Conservation (phyloP, 179 eudicot species). For the Beta corolliflora region DNA sequence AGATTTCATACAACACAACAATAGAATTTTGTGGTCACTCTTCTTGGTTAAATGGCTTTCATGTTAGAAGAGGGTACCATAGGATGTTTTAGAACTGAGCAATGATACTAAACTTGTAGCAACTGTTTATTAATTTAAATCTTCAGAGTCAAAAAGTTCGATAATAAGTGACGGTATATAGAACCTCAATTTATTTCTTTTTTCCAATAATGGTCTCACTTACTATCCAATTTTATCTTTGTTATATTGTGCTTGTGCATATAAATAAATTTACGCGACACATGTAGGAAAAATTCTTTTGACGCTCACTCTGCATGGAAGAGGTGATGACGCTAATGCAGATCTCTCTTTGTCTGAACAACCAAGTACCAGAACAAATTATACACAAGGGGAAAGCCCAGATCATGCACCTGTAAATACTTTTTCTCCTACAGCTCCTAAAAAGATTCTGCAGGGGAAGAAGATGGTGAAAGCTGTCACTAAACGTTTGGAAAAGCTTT, state of each 20-base stretch:
- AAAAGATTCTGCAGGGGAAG: constrained; percentile 53
- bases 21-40: not conserved
- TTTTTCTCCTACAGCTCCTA: constrained; percentile 30
- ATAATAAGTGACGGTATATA: not conserved
- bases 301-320: constrained; percentile 72
- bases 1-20: not conserved
- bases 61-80: not conserved
- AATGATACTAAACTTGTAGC: not conserved
- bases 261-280: not conserved
- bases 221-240: not conserved
- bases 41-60: not conserved
- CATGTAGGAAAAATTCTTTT: constrained; percentile 74
- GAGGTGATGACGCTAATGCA: constrained; percentile 40
- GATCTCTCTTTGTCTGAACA: constrained; percentile 30
- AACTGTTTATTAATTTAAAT: not conserved
- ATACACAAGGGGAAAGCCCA: constrained; percentile 40
- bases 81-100: not conserved
- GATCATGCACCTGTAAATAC: constrained; percentile 29
- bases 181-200: not conserved
- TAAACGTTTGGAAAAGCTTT: constrained; percentile 67
- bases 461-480: constrained; percentile 63
- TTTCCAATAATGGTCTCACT: not conserved
- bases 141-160: not conserved
- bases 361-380: constrained; percentile 27
- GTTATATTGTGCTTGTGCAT: not conserved